These are phyloP conservation scores for Cryoendolithus antarcticus DNA, from an alignment of 2,329 filamentous ascomycete genomes.

Conservation along the genomic window DNA sequence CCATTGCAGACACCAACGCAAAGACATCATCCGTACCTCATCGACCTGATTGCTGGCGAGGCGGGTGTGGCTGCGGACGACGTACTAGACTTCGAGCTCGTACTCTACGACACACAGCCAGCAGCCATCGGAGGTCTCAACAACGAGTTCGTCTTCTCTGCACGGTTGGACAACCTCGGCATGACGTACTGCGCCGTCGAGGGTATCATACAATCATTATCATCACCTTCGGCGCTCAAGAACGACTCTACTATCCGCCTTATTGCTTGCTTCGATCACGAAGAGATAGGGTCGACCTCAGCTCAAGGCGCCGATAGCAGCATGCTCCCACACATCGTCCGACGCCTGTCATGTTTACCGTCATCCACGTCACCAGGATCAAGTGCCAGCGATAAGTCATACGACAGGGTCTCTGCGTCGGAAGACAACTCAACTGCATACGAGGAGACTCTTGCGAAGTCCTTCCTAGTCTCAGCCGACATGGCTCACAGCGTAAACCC, in stretches of 20 bases:
- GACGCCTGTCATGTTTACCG: slow-evolving; percentile 71
- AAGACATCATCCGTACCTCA: slow-evolving; percentile 77
- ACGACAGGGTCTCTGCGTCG: slow-evolving; percentile 42
- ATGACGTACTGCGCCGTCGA: slow-evolving; percentile 90
- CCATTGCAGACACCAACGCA: slow-evolving; percentile 67
- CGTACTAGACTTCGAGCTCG: slow-evolving; percentile 84
- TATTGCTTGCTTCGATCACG: slow-evolving; percentile 93
- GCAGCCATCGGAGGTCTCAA: slow-evolving; percentile 77
- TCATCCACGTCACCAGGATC: slow-evolving; percentile 44
- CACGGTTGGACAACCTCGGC: slow-evolving; percentile 88
- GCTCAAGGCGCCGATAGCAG: slow-evolving; percentile 92
- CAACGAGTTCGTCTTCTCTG: slow-evolving; percentile 90
- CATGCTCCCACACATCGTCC: slow-evolving; percentile 73
- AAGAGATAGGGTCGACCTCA: slow-evolving; percentile 87
- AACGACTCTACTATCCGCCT: slow-evolving; percentile 73
- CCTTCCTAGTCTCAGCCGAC: slow-evolving; percentile 89
- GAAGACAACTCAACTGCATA: slow-evolving; percentile 68
- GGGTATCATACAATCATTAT: slow-evolving; percentile 70
- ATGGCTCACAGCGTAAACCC: slow-evolving; percentile 97
- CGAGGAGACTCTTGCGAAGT: slow-evolving; percentile 82
- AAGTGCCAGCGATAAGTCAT: slow-evolving; percentile 48
- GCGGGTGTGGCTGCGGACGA: slow-evolving; percentile 57
- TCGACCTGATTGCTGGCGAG: slow-evolving; percentile 73
- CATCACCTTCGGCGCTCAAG: slow-evolving; percentile 51
- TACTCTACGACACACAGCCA: slow-evolving; percentile 94